Conservation (phyloP, 257 asterid genomes). For the Solanum raphanifolium region DNA sequence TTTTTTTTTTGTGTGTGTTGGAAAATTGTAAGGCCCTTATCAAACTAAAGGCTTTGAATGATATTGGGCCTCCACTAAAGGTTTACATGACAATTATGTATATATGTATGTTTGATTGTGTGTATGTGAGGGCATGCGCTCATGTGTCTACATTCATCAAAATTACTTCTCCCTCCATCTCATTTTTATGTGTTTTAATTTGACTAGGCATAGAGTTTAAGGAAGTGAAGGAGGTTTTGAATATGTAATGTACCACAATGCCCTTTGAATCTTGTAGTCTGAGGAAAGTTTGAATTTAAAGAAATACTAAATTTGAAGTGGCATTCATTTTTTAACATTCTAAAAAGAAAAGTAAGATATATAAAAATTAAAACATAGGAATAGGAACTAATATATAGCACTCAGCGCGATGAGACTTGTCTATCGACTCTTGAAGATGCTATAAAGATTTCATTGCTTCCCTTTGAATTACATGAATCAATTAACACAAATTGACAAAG, state of each 20-base stretch:
- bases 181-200: neutral
- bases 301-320: neutral
- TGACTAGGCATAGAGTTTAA: neutral
- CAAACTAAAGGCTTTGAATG: neutral
- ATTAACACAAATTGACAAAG: neutral
- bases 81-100: neutral
- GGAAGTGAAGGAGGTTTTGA: neutral
- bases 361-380: neutral
- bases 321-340: neutral
- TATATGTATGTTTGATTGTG: neutral
- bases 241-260: neutral
- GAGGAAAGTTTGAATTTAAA: neutral
- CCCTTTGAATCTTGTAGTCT: neutral
- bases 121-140: neutral
- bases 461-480: neutral
- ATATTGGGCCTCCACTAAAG: neutral
- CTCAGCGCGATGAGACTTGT: neutral
- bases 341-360: neutral
- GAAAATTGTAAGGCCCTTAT: neutral
- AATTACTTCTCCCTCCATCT: neutral
- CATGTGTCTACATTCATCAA: neutral
- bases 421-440: neutral
- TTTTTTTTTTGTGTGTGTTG: neutral
- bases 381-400: neutral
- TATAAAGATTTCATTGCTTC: neutral